Evolutionary conservation across 305 asterid species (phyloP).

Genomic region (Solanum chacoense): DNA sequence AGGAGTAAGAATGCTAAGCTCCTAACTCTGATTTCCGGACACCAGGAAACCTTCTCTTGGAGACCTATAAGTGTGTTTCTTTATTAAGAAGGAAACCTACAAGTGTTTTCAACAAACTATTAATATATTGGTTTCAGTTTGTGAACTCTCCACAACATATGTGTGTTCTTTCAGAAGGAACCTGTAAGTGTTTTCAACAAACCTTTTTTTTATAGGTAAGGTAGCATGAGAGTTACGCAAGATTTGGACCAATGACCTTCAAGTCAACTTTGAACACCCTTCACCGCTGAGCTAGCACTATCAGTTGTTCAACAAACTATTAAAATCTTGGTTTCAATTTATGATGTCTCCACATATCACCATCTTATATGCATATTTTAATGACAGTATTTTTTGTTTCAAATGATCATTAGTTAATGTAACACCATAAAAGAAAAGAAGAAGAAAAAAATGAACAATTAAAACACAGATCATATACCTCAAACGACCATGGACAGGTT

Average conservation of each 20-base stretch:
- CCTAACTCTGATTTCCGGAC: neutral
- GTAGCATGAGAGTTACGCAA: neutral
- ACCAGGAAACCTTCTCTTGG: neutral
- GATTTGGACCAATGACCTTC: neutral
- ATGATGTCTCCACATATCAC: neutral
- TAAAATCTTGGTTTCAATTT: neutral
- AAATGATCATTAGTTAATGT: neutral
- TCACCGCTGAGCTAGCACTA: neutral
- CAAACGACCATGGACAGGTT: slow-evolving; percentile 91
- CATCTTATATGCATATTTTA: neutral
- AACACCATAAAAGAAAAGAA: neutral
- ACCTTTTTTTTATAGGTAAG: neutral
- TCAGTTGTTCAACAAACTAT: neutral
- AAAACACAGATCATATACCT: slow-evolving; percentile 36
- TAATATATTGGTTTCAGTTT: neutral
- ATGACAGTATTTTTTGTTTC: neutral
- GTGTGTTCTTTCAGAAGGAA: neutral
- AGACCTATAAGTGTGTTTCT: neutral
- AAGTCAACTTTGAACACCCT: neutral
- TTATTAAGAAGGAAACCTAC: neutral
- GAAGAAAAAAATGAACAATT: neutral
- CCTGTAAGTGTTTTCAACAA: neutral
- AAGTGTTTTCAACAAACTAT: neutral
- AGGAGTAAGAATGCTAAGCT: neutral
- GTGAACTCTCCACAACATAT: neutral